A percentile compares a stretch with the other conserved stretches of the same genome.
phyloP scores from a whole-genome alignment of 345 rosid species.

The Heritiera fomes region DNA sequence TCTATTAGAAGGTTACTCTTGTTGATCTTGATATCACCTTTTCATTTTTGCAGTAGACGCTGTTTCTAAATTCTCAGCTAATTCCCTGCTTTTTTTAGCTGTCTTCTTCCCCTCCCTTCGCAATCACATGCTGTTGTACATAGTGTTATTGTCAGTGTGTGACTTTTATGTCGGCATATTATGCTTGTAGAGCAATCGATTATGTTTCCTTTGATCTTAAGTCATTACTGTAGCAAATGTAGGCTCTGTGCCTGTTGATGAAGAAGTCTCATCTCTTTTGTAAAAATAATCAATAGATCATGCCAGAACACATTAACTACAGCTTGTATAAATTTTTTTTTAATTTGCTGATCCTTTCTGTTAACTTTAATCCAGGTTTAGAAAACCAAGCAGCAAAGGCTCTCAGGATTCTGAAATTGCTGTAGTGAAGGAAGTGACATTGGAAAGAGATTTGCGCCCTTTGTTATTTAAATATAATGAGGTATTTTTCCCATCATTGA shows the following conservation, averaged over 20 bases:
- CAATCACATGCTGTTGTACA: background rate
- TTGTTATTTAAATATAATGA: slow-evolving; percentile 87
- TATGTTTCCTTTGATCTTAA: background rate
- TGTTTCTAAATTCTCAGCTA: background rate
- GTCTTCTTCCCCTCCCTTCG: background rate
- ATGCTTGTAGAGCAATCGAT: background rate
- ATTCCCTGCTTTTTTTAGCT: background rate
- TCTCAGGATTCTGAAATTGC: slow-evolving; percentile 43
- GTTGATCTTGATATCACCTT: slow-evolving; percentile 1
- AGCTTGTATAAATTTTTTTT: background rate
- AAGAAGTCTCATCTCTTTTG: background rate
- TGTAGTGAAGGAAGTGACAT: slow-evolving; percentile 41
- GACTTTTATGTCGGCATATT: background rate
- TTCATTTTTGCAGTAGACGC: background rate
- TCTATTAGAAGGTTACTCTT: background rate
- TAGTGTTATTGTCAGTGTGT: background rate
- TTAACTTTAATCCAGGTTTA: slow-evolving; percentile 54
- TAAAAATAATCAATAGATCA: background rate
- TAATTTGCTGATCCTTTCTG: slow-evolving; percentile 19
- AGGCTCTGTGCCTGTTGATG: background rate
- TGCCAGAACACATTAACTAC: background rate
- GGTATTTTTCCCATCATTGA: slow-evolving; percentile 42
- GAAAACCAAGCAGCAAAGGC: slow-evolving; percentile 49
- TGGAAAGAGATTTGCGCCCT: slow-evolving; percentile 68
- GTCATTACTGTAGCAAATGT: background rate